These are phyloP conservation scores for Stagonosporopsis chrysanthemi DNA, from an alignment of 2,329 filamentous ascomycete species.

Conservation along the genomic window DNA sequence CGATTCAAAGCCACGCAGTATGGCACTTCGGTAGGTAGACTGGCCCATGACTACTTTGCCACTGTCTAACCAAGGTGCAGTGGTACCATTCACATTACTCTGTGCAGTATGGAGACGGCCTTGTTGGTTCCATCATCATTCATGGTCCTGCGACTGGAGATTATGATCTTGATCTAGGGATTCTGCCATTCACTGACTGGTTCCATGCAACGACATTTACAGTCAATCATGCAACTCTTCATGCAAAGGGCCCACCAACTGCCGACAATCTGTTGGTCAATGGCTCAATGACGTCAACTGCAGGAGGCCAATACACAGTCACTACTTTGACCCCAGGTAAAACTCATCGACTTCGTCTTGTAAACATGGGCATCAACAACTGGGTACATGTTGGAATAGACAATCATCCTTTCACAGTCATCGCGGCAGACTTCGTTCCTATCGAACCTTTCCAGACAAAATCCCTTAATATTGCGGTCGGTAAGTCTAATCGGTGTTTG, in stretches of 20 bases:
- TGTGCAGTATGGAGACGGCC: conserved; percentile 52
- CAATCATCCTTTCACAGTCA: conserved; percentile 54
- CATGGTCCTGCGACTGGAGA: conserved; percentile 50
- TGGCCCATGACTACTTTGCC: conserved; percentile 39
- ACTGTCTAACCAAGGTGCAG: conserved; percentile 53
- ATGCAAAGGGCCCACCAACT: conserved; percentile 49
- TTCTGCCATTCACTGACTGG: conserved; percentile 51
- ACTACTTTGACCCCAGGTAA: conserved; percentile 50
- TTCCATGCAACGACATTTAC: conserved; percentile 39
- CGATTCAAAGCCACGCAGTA: conserved; percentile 48
- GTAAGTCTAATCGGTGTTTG: conserved; percentile 32
- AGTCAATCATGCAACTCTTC: conserved; percentile 44
- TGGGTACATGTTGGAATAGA: conserved; percentile 34
- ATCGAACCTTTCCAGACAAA: conserved; percentile 52
- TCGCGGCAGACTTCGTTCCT: conserved; percentile 55
- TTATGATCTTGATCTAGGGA: conserved; percentile 55
- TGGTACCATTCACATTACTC: conserved; percentile 56
- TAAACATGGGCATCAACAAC: conserved; percentile 48
- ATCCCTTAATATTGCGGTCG: conserved; percentile 46
- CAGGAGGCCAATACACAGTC: conserved; percentile 44
- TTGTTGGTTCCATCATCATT: conserved; percentile 52
- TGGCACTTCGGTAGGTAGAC: conserved; percentile 38
- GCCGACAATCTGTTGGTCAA: conserved; percentile 60
- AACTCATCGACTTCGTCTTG: conserved; percentile 54
- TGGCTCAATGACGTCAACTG: conserved; percentile 60